Base-by-base conservation (phyloP, 805 yeast genomes). In the Saccharomycopsis sp. region DNA sequence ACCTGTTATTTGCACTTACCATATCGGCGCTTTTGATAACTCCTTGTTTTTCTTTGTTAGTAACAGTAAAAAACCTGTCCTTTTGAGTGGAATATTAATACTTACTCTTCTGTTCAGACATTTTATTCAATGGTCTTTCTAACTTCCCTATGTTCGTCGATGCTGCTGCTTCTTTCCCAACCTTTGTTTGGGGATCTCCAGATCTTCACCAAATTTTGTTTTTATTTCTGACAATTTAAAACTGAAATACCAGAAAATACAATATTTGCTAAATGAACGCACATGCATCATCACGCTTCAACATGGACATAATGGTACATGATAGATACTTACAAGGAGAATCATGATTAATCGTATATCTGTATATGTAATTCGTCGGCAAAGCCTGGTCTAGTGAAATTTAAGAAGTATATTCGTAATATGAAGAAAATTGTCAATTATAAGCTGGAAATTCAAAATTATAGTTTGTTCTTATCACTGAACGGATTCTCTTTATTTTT, bases 1-100 rank as follows among this genome's bases (percentile, higher is more conserved):
- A n/a, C n/a, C n/a, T n/a, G n/a, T n/a, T n/a, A n/a, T n/a, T n/a
- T 5, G 19, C 22, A 55, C 61, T 8, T 58, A 58, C 61, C 61
- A 58, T 58, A 52, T 58, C 61, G 15, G 49, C 53, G 20, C 54
- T 52, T 41, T 58, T 58, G 17, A 58, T 47, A 44, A 55, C 23
- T 24, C 54, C 59, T 53, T 3, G 22, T 52, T 55, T 56, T 47
- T 44, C 51, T 3, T 2, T 19, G 12, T 14, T 15, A 35, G 14
- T 35, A n/a, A 9, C 2, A 5, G 38, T 12, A 54, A 15, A 42
- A 41, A 20, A 2, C 15, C 22, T 3, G 20, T 7, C 2, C 3
- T 19, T 17, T 24, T 24, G 3, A 17, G 14, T 12, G 15, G 24
- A 42, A 47, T 22, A 2, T 47, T 34, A 29, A 15, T n/a, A 56